Evolutionary conservation across 441 rosid genomes (phyloP).

Genomic region (Euphorbia schlechtendalii): DNA sequence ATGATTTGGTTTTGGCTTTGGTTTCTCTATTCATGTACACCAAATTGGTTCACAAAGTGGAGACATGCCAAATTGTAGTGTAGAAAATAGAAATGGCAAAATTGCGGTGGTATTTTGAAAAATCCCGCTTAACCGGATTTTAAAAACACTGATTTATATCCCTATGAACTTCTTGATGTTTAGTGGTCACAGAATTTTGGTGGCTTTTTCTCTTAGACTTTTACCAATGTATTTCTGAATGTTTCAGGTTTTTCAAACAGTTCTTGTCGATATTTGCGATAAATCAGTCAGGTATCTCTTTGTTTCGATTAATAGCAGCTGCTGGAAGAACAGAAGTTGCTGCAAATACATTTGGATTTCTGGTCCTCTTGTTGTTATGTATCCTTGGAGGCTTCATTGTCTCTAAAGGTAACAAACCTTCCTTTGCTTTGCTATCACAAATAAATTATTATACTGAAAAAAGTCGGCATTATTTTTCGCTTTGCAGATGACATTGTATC

Average conservation of each 20-base stretch:
- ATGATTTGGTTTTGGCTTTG: background rate
- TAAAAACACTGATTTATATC: background rate
- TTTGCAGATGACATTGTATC: constrained; percentile 55
- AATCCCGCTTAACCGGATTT: too few species aligned
- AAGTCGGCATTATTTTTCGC: background rate
- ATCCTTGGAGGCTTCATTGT: constrained; percentile 63
- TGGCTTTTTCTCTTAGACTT: background rate
- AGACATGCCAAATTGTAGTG: too few species aligned
- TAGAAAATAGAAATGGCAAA: too few species aligned
- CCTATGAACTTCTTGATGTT: constrained; percentile 18
- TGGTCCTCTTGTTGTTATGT: constrained; percentile 43
- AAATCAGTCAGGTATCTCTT: constrained; percentile 57
- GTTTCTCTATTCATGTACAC: too few species aligned
- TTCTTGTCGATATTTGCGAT: constrained; percentile 43
- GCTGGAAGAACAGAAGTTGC: constrained; percentile 51
- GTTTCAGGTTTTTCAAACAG: constrained; percentile 55
- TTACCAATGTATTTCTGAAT: background rate
- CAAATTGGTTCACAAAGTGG: too few species aligned
- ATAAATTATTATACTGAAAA: background rate
- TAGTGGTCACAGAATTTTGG: too few species aligned
- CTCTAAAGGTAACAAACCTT: constrained; percentile 36
- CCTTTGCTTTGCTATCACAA: background rate
- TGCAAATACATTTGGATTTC: constrained; percentile 44
- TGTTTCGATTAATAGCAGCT: constrained; percentile 58
- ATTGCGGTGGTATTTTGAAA: too few species aligned